Base-by-base conservation (phyloP, 768 basidiomycete species). In the Rhodosporidiobolus sp. region DNA sequence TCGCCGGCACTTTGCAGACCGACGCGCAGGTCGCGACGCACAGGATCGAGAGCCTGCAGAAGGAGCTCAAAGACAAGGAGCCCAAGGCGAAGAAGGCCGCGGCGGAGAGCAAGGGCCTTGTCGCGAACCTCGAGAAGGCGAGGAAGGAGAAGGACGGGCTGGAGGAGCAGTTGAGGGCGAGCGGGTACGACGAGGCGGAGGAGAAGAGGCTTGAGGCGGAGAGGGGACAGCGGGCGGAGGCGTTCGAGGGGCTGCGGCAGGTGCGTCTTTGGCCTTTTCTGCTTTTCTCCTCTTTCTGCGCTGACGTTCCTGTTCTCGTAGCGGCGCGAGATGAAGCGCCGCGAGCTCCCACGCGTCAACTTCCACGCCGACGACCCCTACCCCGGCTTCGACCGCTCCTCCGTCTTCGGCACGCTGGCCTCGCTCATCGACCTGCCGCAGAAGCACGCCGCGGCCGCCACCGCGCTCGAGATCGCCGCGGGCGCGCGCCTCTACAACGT, bases 391-490 rank as follows among this genome's bases (percentile, higher is more conserved):
- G 90, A 98, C 80, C 86, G 89, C 46, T 82, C 83, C 30, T 89
- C 89, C 77, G 96, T 98, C 78, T 94, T 93, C 79, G 96, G 96
- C 38, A 86, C 92, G 22, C 90, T 96, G 24, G 95, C 91, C 0
- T 87, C 87, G n/a, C 85, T 98, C n/a, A 87, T 97, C 76, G 84
- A 86, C 0, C 86, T 99, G 1, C 85, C 87, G 48, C 82, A 85
- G 24, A 83, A 85, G 54, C 87, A 95, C 80, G 88, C 87, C 79
- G 83, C 88, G 78, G 90, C 90, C 68, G 87, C 93, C 3, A 93
- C 91, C 0, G 96, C 96, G 4, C 85, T 98, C 8, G 96, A 99
- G 81, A 89, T 97, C 73, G 88, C 91, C 26, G 94, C 94, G 0
- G 94, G 94, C 0, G 88, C 87, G 1, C 90, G 89, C 75, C 84